Conservation (phyloP, 495 filamentous ascomycete genomes). For the Aspergillus incahuasiensis region DNA sequence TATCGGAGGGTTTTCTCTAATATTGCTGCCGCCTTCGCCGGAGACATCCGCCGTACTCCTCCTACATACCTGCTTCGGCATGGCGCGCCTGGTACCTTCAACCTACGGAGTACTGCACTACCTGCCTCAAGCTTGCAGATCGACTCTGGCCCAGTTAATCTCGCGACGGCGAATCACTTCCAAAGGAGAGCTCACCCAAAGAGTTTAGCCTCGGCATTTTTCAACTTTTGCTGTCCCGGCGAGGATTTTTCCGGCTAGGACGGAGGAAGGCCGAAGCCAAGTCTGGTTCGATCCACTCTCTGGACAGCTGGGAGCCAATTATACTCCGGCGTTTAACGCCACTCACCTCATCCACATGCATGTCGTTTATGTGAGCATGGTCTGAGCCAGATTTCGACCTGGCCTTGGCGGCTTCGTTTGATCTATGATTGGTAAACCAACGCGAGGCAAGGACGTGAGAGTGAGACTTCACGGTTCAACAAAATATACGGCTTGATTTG, state of each 20-base stretch:
- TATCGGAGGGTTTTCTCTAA: background rate
- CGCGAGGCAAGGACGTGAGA: background rate
- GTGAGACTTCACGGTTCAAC: background rate
- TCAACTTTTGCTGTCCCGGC: conserved; percentile 3
- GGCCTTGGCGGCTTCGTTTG: background rate
- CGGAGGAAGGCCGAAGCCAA: conserved; percentile 31
- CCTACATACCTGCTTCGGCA: conserved; percentile 14
- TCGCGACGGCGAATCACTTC: conserved; percentile 9
- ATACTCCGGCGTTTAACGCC: conserved; percentile 8
- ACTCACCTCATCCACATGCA: conserved; percentile 16
- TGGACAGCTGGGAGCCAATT: conserved; percentile 15
- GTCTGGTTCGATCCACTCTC: conserved; percentile 15
- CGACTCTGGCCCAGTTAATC: conserved; percentile 17
- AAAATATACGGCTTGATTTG: background rate
- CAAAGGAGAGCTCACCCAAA: background rate
- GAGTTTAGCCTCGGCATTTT: conserved; percentile 16
- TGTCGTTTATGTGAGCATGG: conserved; percentile 8
- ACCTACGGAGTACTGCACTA: conserved; percentile 15
- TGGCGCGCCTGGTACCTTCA: conserved; percentile 4
- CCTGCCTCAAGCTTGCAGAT: conserved; percentile 19
- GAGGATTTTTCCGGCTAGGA: conserved; percentile 19
- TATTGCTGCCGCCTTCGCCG: background rate
- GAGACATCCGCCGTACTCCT: conserved; percentile 3
- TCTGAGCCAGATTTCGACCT: conserved; percentile 1
- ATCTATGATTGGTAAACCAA: background rate